Evolutionary conservation across 257 asterid species (phyloP).

Genomic region (Rubia yunnanensis): DNA sequence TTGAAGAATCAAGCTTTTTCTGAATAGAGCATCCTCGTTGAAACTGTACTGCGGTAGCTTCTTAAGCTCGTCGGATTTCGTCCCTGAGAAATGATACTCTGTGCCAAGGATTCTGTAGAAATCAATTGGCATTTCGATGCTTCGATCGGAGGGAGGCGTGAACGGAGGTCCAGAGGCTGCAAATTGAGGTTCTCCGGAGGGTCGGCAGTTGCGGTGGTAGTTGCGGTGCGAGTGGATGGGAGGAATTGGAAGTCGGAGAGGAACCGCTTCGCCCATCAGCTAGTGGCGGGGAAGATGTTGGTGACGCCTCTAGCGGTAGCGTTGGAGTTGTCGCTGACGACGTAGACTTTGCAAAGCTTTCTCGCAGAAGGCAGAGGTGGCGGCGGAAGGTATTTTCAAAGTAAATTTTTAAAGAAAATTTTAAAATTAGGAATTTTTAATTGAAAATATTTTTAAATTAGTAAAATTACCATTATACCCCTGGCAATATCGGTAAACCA

Average conservation of each 20-base stretch:
- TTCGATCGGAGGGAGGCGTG: constrained; percentile 63
- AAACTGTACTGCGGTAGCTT: constrained; percentile 84
- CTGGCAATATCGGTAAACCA: too few relatives aligned
- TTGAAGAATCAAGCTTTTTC: constrained; percentile 81
- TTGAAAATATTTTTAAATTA: too few relatives aligned
- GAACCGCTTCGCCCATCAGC: constrained; percentile 97
- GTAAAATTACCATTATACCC: too few relatives aligned
- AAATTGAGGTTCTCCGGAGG: too few relatives aligned
- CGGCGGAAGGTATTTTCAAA: constrained; percentile 15
- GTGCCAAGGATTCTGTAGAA: constrained; percentile 81
- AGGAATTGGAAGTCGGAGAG: too few relatives aligned
- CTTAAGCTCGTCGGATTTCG: constrained; percentile 82
- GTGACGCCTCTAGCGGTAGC: constrained; percentile 12
- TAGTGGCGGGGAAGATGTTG: constrained; percentile 34
- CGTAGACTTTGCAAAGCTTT: constrained; percentile 35
- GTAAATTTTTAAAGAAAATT: too few relatives aligned
- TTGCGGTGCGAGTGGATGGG: too few relatives aligned
- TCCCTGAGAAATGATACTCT: constrained; percentile 83
- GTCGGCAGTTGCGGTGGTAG: constrained; percentile 3
- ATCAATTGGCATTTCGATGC: constrained; percentile 64
- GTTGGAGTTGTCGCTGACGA: too few relatives aligned
- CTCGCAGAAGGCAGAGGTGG: constrained; percentile 16
- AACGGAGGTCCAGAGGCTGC: constrained; percentile 32
- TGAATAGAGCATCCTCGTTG: constrained; percentile 70
- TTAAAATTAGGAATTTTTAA: too few relatives aligned